Conservation (phyloP, 352 stramenopile genomes). For the Vaucheria bursata region DNA sequence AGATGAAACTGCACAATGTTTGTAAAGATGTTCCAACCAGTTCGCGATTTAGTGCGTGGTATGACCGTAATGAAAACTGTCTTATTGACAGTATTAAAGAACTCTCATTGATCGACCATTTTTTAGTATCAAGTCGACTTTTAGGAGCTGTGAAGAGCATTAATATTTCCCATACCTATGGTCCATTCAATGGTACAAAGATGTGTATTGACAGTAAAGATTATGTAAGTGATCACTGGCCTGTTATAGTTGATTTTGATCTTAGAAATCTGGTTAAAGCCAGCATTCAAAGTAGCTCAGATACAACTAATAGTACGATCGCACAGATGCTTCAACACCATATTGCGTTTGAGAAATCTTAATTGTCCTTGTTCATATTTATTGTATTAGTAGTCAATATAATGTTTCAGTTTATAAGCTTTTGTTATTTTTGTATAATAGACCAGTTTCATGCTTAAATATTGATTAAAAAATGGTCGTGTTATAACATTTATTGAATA, state of each 20-base stretch:
- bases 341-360: too few species aligned
- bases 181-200: background rate
- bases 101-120: constrained; percentile 14
- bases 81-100: background rate
- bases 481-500: too few species aligned
- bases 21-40: too few species aligned
- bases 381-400: too few species aligned
- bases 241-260: constrained; percentile 6
- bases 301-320: background rate
- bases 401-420: too few species aligned
- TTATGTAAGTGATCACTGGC: constrained; percentile 11
- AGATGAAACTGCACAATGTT: too few species aligned
- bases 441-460: too few species aligned
- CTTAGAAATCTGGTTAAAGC: background rate
- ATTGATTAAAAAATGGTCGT: too few species aligned
- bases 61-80: constrained; percentile 15
- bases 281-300: background rate
- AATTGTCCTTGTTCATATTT: too few species aligned
- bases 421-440: too few species aligned
- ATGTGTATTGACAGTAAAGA: background rate
- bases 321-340: background rate
- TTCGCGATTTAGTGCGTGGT: background rate
- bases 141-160: background rate
- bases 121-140: constrained; percentile 15
- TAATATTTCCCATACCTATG: background rate